phyloP scores from a whole-genome alignment of 306 rosid species.

The Gillenia trifoliata region DNA sequence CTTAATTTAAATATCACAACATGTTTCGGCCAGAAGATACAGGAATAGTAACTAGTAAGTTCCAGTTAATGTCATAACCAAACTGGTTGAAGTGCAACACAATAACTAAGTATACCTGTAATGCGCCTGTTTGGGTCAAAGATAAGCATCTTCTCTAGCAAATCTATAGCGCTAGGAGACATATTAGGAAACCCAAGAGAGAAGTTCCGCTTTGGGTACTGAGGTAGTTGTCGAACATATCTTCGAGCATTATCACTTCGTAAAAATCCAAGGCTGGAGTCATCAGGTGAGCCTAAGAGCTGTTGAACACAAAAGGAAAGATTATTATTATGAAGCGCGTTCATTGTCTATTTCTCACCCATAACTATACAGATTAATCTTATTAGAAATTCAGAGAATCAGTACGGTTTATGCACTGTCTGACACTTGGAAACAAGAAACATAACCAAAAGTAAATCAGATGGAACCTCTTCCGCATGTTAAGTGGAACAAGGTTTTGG shows the following conservation, averaged over 20 bases:
- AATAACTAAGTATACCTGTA: constrained; percentile 50
- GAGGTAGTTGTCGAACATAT: constrained; percentile 84
- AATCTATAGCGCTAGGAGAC: constrained; percentile 78
- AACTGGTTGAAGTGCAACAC: constrained; percentile 2
- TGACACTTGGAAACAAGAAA: constrained; percentile 3
- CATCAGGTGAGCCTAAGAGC: constrained; percentile 98
- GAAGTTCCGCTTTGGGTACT: constrained; percentile 64
- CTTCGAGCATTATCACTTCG: constrained; percentile 87
- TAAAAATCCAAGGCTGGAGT: constrained; percentile 85
- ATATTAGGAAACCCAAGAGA: constrained; percentile 59
- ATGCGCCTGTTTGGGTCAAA: constrained; percentile 92
- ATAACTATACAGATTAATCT: background rate
- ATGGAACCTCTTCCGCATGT: background rate
- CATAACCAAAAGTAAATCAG: background rate
- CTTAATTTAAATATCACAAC: background rate
- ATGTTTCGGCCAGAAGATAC: background rate
- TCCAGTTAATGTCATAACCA: background rate
- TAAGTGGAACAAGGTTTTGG: background rate
- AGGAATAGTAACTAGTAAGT: background rate
- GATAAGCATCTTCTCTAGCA: constrained; percentile 92
- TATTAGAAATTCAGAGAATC: constrained; percentile 1
- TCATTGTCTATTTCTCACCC: background rate
- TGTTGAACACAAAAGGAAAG: constrained; percentile 31
- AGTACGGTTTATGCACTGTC: background rate
- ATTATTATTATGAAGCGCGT: background rate